Evolutionary conservation across 2,329 filamentous ascomycete genomes (phyloP), one percentile per base, ranked within the genome.

Genomic region (Xylariaceae sp.): DNA sequence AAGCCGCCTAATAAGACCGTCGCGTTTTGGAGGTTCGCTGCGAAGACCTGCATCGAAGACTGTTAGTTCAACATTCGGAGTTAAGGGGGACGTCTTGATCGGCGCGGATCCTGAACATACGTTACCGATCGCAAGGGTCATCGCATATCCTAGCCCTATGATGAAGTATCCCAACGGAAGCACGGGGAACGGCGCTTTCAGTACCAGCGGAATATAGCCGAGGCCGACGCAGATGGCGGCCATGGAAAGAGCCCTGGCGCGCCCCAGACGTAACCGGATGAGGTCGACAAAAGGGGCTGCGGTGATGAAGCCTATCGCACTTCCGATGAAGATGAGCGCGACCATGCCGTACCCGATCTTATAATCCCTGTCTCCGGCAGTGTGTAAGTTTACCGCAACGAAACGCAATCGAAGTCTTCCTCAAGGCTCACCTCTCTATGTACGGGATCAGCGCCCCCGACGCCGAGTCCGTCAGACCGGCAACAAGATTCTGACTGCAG

Each of bases 361-460:
- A 69, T 93, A 95, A 67, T 88, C 73, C 50, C 81, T 84, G 47
- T 42, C 1, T 1, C 5, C 44, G n/a, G 39, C 8, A 35, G 44
- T 48, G 63, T 53, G 57, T 60, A 58, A 57, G 60, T 51, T 51
- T 15, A 42, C 18, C 6, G 8, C 2, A 1, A 9, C 34, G 3
- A 45, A 23, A 45, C 5, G 37, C n/a, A 10, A 39, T 11, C 23
- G 10, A 18, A 30, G 23, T 30, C 15, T 39, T 45, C 2, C 37
- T 1, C 1, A 13, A 1, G 23, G 60, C 75, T 66, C 70, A 83
- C 72, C 76, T 78, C 71, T 93, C 88, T 73, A 95, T 88, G 69
- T 91, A 91, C 0, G 90, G 90, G 66, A 95, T 89, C 59, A 94
- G 70, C 9, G 90, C 89, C 69, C 90, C 90, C 1, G 89, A 84